phyloP scores from a whole-genome alignment of 140 eudicot genomes.

The Ambrosia hybrid region DNA sequence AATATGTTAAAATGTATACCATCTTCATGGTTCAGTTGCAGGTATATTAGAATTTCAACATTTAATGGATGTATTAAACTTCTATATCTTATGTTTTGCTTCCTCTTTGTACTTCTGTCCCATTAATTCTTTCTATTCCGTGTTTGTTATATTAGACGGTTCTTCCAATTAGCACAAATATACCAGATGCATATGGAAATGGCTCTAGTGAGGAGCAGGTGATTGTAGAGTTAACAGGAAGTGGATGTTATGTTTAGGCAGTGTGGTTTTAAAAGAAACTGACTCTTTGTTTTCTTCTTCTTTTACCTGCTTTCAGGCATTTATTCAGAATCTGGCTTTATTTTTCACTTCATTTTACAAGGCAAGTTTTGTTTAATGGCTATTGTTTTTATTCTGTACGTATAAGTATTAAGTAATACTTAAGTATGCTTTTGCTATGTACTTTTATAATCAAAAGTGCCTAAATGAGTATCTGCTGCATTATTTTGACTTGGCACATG shows the following conservation, averaged over 20 bases:
- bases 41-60: conserved; percentile 40
- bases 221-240: conserved; percentile 17
- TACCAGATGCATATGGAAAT: conserved; percentile 81
- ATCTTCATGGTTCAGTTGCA: conserved; percentile 91
- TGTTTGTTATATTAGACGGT: conserved; percentile 50
- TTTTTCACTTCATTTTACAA: conserved; percentile 93
- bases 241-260: not conserved
- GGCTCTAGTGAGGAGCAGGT: conserved; percentile 96
- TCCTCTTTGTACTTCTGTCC: not conserved
- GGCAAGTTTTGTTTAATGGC: conserved; percentile 37
- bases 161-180: conserved; percentile 72
- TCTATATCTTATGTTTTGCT: not conserved
- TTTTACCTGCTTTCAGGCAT: conserved; percentile 67
- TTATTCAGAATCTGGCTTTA: conserved; percentile 95
- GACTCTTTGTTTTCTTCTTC: conserved; percentile 10
- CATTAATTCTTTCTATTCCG: conserved; percentile 11
- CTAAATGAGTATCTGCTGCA: no score
- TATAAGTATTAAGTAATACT: no score
- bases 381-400: no score
- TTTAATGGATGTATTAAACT: conserved; percentile 10
- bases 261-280: conserved; percentile 8
- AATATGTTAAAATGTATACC: conserved; percentile 70
- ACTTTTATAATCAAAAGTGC: no score
- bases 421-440: no score
- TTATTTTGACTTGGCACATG: no score